phyloP scores from a whole-genome alignment of 192 early-diverging fungal genomes.

The Rhizophagus sp. region DNA sequence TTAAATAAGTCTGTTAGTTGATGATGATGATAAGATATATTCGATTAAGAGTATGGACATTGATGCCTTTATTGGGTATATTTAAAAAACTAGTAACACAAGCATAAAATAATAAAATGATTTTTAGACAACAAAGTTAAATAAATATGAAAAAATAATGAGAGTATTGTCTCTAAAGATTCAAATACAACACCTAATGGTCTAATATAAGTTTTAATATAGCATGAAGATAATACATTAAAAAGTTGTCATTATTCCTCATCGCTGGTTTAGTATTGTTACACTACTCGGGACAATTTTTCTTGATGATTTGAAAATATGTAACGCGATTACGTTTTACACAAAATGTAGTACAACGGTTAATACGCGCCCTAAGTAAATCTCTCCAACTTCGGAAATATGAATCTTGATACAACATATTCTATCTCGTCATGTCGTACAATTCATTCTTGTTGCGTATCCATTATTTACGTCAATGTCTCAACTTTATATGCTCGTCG shows the following conservation, averaged over 20 bases:
- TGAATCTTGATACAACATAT: neutral
- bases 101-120: neutral
- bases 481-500: neutral
- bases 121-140: neutral
- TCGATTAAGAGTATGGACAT: neutral
- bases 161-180: neutral
- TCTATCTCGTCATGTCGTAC: neutral
- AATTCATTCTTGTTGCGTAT: neutral
- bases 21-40: neutral
- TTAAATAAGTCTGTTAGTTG: too few relatives aligned
- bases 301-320: neutral
- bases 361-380: neutral
- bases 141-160: neutral
- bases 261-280: neutral
- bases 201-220: neutral
- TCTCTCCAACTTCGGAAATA: neutral
- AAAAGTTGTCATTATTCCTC: neutral
- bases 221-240: neutral
- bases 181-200: neutral
- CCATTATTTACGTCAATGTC: neutral
- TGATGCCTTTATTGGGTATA: neutral
- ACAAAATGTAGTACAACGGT: neutral
- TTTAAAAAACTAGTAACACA: neutral
- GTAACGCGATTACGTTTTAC: neutral
- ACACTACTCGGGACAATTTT: neutral